Evolutionary conservation across 768 basidiomycete species (phyloP), one percentile per base, ranked within the genome.

Genomic region (Lactifluus volemus): DNA sequence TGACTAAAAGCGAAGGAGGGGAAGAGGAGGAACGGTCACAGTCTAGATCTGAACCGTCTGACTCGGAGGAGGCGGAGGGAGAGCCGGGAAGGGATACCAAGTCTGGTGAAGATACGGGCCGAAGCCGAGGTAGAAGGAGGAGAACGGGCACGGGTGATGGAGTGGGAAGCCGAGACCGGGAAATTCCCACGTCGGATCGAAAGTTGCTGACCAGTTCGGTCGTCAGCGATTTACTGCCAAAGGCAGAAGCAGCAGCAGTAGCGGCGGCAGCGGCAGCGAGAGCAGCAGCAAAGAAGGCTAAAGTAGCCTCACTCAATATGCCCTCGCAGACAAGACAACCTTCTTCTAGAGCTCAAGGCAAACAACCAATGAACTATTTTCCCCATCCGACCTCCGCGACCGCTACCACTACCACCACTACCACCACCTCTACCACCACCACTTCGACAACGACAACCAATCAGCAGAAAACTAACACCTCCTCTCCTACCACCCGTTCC

Each of bases 291-390:
- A 0, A 47, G 48, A 62, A 52, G 19, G 25, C 59, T 5, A 61
- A 55, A 45, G 7, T 64, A 47, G 41, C 63, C 29, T 29, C 68
- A 60, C 39, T 69, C 65, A 59, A 71, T 63, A 58, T 68, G 58
- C 59, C 67, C 42, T 53, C 60, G 7, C 52, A 63, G 49, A 45
- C 65, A 41, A 59, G 53, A 25, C 48, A 60, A 70, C 80, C 81
- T 34, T 81, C 79, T 44, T 91, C 88, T 39, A 86, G 84, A 62
- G 89, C 89, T 54, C 82, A 92, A 65, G 92, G 92, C 67, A 96
- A 96, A 78, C 89, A 92, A 69, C 92, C 92, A 36, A 94, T 94
- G 92, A 79, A 85, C 2, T 92, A 92, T 70, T 73, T 74, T 62
- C 63, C 64, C 5, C 59, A 55, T 15, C 65, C 58, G 21, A 59